Conservation (phyloP, 2,329 filamentous ascomycete genomes). For the Aureobasidium subglaciale region DNA sequence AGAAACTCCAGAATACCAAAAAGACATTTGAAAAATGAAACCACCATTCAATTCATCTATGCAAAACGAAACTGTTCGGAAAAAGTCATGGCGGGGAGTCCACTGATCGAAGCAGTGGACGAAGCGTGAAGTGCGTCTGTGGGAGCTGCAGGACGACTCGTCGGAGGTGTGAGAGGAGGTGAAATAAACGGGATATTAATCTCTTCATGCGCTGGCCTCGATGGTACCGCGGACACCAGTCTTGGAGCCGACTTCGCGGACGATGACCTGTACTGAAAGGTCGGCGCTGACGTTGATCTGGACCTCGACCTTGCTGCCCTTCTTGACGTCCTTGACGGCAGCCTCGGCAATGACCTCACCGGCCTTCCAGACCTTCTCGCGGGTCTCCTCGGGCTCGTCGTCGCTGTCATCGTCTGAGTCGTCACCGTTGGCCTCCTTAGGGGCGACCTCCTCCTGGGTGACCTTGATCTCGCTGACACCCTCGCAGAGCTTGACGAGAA, state of each 20-base stretch:
- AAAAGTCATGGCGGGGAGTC: background rate
- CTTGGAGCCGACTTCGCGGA: constrained; percentile 80
- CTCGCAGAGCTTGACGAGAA: constrained; percentile 82
- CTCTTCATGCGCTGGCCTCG: constrained; percentile 26
- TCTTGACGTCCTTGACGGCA: constrained; percentile 75
- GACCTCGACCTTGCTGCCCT: constrained; percentile 84
- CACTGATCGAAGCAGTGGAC: background rate
- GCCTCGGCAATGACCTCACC: constrained; percentile 78
- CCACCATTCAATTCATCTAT: constrained; percentile 7
- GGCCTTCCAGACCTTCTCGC: constrained; percentile 89
- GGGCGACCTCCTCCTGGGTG: constrained; percentile 75
- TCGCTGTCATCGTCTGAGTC: constrained; percentile 53
- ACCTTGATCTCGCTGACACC: constrained; percentile 88
- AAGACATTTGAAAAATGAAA: background rate
- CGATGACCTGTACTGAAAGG: constrained; percentile 69
- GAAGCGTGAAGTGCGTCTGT: background rate
- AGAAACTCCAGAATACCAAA: background rate
- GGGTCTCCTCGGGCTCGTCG: constrained; percentile 79
- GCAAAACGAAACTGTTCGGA: constrained; percentile 12
- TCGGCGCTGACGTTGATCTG: constrained; percentile 82
- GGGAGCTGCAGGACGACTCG: background rate
- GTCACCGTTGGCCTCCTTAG: constrained; percentile 55
- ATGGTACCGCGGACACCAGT: constrained; percentile 66
- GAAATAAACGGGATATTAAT: background rate
- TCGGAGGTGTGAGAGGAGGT: background rate